These are phyloP conservation scores for Camillea tinctor DNA, from an alignment of 2,329 filamentous ascomycete genomes.

Conservation along the genomic window DNA sequence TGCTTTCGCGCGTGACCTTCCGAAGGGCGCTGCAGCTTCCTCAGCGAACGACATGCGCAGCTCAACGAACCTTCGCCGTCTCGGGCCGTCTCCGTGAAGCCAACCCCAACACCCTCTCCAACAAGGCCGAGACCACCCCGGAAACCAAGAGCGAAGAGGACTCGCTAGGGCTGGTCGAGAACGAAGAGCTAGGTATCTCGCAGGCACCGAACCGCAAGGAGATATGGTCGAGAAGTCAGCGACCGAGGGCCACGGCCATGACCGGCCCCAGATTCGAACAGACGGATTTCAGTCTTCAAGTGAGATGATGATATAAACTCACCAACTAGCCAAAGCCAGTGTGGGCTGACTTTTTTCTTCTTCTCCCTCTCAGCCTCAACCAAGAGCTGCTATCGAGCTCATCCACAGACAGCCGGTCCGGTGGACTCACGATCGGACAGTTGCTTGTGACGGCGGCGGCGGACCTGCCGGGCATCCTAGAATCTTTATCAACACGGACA, in stretches of 20 bases:
- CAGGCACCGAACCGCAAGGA: constrained; percentile 85
- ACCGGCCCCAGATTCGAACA: constrained; percentile 94
- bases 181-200: constrained; percentile 49
- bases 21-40: constrained; percentile 42
- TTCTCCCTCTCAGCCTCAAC: constrained; percentile 66
- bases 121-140: constrained; percentile 42
- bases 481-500: constrained; percentile 98
- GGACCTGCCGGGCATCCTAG: constrained; percentile 86
- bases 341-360: constrained; percentile 28
- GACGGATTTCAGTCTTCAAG: constrained; percentile 90
- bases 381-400: constrained; percentile 87
- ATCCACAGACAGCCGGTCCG: constrained; percentile 93
- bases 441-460: constrained; percentile 89
- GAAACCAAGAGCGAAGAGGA: constrained; percentile 42
- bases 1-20: constrained; percentile 43
- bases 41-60: constrained; percentile 41
- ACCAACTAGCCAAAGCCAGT: constrained; percentile 2
- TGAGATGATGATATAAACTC: constrained; percentile 50
- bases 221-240: constrained; percentile 86
- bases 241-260: constrained; percentile 80
- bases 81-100: constrained; percentile 48
- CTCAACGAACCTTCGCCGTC: constrained; percentile 47
- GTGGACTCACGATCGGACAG: constrained; percentile 81
- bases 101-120: constrained; percentile 38
- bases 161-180: constrained; percentile 34